phyloP scores from a whole-genome alignment of 1,284 basidiomycete species.

The Phenoliferia sp. region DNA sequence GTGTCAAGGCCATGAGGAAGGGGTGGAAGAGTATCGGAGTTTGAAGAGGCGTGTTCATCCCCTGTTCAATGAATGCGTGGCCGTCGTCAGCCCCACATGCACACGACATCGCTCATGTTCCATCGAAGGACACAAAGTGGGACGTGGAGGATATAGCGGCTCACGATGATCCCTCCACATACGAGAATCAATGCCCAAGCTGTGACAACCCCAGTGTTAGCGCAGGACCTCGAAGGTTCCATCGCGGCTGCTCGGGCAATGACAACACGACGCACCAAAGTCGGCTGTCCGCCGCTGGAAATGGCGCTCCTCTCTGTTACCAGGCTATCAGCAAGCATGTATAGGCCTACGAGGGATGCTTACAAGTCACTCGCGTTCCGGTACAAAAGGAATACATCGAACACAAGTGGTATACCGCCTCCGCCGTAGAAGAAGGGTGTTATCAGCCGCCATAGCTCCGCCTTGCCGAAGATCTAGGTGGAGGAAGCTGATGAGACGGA shows the following conservation, averaged over 20 bases:
- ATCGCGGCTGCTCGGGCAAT: background rate
- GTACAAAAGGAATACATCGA: slow-evolving; percentile 71
- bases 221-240: background rate
- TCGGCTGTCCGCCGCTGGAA: slow-evolving; percentile 61
- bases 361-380: slow-evolving; percentile 57
- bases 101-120: too few relatives aligned
- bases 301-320: slow-evolving; percentile 54
- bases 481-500: too few relatives aligned
- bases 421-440: slow-evolving; percentile 74
- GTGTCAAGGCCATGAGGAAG: slow-evolving; percentile 62
- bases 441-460: slow-evolving; percentile 68
- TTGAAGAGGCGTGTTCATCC: slow-evolving; percentile 60
- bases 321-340: background rate
- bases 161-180: slow-evolving; percentile 55
- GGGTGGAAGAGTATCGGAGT: slow-evolving; percentile 60
- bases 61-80: slow-evolving; percentile 38
- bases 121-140: background rate
- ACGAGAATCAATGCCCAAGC: slow-evolving; percentile 46
- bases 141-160: too few relatives aligned
- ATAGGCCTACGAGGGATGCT: background rate
- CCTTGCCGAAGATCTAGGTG: slow-evolving; percentile 19
- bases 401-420: slow-evolving; percentile 58
- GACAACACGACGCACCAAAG: slow-evolving; percentile 55
- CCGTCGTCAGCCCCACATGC: background rate
- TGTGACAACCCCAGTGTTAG: slow-evolving; percentile 1